Conservation (phyloP, 176 grass and related monocot genomes). For the Bothriochloa decipiens region DNA sequence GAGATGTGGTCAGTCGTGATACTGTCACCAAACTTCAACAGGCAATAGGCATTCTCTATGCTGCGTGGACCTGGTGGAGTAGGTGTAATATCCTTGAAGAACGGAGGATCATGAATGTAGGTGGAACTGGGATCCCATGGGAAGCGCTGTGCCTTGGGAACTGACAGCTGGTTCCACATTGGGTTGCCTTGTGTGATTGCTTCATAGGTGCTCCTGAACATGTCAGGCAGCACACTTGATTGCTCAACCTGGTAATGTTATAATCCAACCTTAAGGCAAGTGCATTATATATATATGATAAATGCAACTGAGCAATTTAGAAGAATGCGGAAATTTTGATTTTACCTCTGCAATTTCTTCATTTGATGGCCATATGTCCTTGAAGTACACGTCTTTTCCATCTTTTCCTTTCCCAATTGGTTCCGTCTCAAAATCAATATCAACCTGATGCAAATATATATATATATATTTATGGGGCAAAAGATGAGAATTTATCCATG, state of each 20-base stretch:
- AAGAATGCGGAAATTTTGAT: not conserved
- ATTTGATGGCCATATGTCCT: slow-evolving; percentile 34
- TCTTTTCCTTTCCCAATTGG: slow-evolving; percentile 28
- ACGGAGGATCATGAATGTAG: slow-evolving; percentile 22
- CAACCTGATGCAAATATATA: slow-evolving; percentile 16
- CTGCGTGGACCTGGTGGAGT: slow-evolving; percentile 1
- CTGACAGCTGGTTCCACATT: slow-evolving; percentile 25
- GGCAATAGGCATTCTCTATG: slow-evolving; percentile 27
- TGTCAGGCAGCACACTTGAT: slow-evolving; percentile 33
- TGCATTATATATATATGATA: not conserved
- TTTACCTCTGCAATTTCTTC: slow-evolving; percentile 27
- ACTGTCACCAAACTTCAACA: slow-evolving; percentile 23
- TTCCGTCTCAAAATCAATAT: slow-evolving; percentile 28
- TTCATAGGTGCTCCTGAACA: slow-evolving; percentile 30
- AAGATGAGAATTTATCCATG: not conserved
- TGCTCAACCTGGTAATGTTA: slow-evolving; percentile 26
- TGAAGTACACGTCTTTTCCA: slow-evolving; percentile 22
- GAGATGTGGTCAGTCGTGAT: slow-evolving; percentile 28
- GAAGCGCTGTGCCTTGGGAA: slow-evolving; percentile 9
- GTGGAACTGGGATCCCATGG: slow-evolving; percentile 31
- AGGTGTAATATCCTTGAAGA: not conserved
- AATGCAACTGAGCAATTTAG: not conserved
- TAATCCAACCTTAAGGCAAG: not conserved
- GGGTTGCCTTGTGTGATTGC: slow-evolving; percentile 22
- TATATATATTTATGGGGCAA: not conserved